Conservation (phyloP, 2,329 filamentous ascomycete genomes). For the Colletotrichum sidae region DNA sequence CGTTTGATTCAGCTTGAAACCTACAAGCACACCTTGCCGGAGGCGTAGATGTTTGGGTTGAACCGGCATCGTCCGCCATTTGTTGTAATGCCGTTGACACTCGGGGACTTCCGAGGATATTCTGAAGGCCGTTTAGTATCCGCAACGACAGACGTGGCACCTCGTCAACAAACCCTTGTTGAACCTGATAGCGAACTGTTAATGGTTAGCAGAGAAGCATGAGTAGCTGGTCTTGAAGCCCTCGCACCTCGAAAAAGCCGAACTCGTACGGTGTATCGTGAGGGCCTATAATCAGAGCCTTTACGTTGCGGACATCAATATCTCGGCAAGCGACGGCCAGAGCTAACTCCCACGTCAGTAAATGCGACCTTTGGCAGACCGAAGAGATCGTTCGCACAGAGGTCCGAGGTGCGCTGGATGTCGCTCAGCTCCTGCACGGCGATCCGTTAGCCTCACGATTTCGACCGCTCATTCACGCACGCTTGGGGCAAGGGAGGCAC, state of each 20-base stretch:
- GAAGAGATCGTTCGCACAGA: slow-evolving; percentile 70
- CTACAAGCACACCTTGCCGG: slow-evolving; percentile 91
- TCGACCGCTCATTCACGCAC: slow-evolving; percentile 12
- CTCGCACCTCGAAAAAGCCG: slow-evolving; percentile 89
- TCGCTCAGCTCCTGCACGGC: slow-evolving; percentile 81
- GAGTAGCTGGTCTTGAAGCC: neutral
- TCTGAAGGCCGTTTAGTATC: slow-evolving; percentile 63
- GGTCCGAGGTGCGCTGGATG: slow-evolving; percentile 83
- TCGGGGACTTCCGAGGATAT: slow-evolving; percentile 79
- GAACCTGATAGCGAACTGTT: slow-evolving; percentile 81
- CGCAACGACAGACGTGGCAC: neutral
- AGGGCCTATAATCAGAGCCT: slow-evolving; percentile 89
- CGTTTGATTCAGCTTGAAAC: slow-evolving; percentile 46
- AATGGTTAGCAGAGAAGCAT: slow-evolving; percentile 42
- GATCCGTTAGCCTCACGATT: slow-evolving; percentile 26
- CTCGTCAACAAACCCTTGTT: slow-evolving; percentile 67
- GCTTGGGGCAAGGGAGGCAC: slow-evolving; percentile 1
- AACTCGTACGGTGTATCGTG: slow-evolving; percentile 97
- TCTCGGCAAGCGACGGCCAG: slow-evolving; percentile 90
- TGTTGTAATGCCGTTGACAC: slow-evolving; percentile 80
- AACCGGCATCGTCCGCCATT: slow-evolving; percentile 91
- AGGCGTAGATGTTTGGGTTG: slow-evolving; percentile 96
- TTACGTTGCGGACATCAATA: slow-evolving; percentile 87
- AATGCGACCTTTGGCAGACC: slow-evolving; percentile 6
- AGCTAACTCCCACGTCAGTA: slow-evolving; percentile 59